Base-by-base conservation (phyloP, 2,329 filamentous ascomycete genomes). In the Aspergillus novoparasiticus region DNA sequence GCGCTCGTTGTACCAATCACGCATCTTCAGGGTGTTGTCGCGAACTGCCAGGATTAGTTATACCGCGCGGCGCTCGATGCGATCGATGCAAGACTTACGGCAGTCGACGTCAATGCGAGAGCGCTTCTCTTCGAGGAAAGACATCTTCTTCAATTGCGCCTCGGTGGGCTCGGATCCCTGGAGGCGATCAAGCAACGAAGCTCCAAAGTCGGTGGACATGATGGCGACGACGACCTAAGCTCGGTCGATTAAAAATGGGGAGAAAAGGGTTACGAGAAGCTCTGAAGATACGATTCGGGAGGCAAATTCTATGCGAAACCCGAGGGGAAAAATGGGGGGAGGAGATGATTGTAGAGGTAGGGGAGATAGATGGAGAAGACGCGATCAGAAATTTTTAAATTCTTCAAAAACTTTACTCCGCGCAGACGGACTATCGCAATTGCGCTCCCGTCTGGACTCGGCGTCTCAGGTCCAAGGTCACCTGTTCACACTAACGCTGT, bases 1-100 rank as follows among this genome's bases (percentile, higher is more conserved):
- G 75, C 94, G 92, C 81, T 91, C 91, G 72, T 86, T 84, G 83
- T 93, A 97, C 65, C 96, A 86, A 51, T 90, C 85, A 65, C 84
- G 82, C 72, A 87, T 86, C 71, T 93, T 84, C 68, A 85, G 81
- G 70, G 90, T 86, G 77, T 94, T 89, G 73, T 90, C 85, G 73
- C 91, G 89, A 73, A 93, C 91, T 94, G 41, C 34, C n/a, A 53
- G 28, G 16, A 4, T 58, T 26, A 60, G 58, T 34, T 30, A 36
- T 23, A 51, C 32, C 45, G 19, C 57, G 10, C 51, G 5, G 21
- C 16, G 21, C n/a, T 12, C 21, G 12, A 39, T 57, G 53, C 39
- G 32, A 54, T 56, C 32, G 59, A 56, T 59, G 59, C 51, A 55
- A 9, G 39, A 39, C 51, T 55, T 39, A 55, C 51, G 51, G 34